Evolutionary conservation across 345 rosid genomes (phyloP).

Genomic region (Diplotaxis tenuifolia): DNA sequence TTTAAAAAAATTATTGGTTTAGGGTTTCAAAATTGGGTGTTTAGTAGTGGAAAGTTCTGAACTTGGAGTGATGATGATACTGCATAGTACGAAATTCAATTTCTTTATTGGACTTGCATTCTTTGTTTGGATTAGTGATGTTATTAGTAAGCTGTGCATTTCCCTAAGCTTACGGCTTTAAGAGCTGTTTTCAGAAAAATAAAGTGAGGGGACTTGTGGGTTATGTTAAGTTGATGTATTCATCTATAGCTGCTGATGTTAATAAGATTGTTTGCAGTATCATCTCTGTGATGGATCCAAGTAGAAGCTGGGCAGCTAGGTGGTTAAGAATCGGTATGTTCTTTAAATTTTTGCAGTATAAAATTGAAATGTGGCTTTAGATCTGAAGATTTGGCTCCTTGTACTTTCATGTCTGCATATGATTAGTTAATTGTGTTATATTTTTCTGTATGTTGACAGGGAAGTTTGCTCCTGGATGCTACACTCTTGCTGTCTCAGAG

Average conservation of each 20-base stretch:
- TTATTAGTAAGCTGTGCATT: background rate
- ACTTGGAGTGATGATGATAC: too few species aligned
- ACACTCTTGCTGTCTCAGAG: constrained; percentile 83
- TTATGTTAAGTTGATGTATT: background rate
- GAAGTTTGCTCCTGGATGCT: constrained; percentile 84
- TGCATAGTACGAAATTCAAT: too few species aligned
- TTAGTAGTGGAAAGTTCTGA: too few species aligned
- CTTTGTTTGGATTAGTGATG: background rate
- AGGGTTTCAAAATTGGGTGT: too few species aligned
- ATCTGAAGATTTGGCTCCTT: background rate
- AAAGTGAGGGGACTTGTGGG: background rate
- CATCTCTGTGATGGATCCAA: constrained; percentile 94
- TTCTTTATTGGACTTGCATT: too few species aligned
- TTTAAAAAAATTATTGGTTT: too few species aligned
- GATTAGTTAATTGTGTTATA: background rate
- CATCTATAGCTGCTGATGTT: background rate
- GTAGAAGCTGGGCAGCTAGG: constrained; percentile 96
- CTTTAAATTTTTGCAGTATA: too few species aligned
- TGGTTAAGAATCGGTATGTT: constrained; percentile 89
- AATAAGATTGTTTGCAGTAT: constrained; percentile 45
- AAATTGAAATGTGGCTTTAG: constrained; percentile 7
- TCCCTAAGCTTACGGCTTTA: background rate
- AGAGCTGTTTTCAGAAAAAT: background rate
- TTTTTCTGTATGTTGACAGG: constrained; percentile 44
- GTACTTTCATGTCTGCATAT: background rate